Evolutionary conservation across 495 filamentous ascomycete genomes (phyloP).

Genomic region (Trichocladium antarcticum): DNA sequence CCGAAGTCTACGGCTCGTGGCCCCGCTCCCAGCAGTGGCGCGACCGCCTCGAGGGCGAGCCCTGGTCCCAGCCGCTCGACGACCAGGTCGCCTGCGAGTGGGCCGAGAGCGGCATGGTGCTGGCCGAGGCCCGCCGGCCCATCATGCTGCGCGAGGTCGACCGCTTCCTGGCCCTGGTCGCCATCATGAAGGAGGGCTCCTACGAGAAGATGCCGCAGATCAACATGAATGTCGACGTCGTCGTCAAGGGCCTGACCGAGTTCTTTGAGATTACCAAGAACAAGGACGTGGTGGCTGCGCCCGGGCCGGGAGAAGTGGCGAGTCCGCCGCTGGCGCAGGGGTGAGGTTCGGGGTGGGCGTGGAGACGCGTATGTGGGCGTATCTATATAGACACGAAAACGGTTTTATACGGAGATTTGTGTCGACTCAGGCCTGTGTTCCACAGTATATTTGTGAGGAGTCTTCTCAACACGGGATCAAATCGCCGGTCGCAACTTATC

Average conservation of each 20-base stretch:
- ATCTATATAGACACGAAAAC: too few species aligned
- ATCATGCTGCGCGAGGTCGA: slow-evolving; percentile 88
- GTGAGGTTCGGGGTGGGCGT: background rate
- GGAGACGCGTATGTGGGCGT: too few species aligned
- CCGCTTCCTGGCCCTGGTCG: slow-evolving; percentile 69
- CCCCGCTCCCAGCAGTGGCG: slow-evolving; percentile 40
- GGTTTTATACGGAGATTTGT: too few species aligned
- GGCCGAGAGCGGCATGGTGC: slow-evolving; percentile 67
- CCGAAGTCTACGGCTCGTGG: slow-evolving; percentile 82
- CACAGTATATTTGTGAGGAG: too few species aligned
- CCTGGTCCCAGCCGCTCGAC: slow-evolving; percentile 53
- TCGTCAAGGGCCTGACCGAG: slow-evolving; percentile 43
- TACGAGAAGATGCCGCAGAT: slow-evolving; percentile 50
- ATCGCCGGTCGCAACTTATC: too few species aligned
- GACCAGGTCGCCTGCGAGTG: slow-evolving; percentile 52
- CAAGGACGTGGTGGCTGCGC: slow-evolving; percentile 16
- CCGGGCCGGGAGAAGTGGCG: background rate
- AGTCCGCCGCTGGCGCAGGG: background rate
- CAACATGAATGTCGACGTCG: slow-evolving; percentile 46
- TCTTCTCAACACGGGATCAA: too few species aligned
- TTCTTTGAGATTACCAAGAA: slow-evolving; percentile 48
- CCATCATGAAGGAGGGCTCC: slow-evolving; percentile 57
- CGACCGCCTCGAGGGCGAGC: slow-evolving; percentile 46
- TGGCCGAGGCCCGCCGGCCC: slow-evolving; percentile 65
- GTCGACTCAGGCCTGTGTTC: too few species aligned